Percentiles rank a stretch among this genome's conserved stretches.
These are phyloP conservation scores for Kuraishia cidri DNA, from an alignment of 805 yeast genomes.

Conservation along the genomic window DNA sequence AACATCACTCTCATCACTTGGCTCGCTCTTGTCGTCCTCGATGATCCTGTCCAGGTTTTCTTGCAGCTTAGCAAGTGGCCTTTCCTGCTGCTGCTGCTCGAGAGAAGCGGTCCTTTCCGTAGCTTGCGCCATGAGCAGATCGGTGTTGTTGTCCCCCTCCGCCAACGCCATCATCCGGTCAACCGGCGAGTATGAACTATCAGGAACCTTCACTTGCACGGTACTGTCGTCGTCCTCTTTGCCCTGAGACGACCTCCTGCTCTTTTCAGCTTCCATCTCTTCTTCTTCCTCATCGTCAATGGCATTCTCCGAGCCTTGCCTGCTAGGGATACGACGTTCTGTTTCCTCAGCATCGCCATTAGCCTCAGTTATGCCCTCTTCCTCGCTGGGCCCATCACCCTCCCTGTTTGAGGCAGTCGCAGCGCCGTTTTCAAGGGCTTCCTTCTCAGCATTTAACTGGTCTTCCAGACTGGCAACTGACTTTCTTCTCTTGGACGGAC, in stretches of 20 bases:
- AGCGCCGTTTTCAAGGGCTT: constrained; percentile 2
- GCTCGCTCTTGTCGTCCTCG: constrained; percentile 21
- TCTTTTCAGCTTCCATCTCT: constrained; percentile 5
- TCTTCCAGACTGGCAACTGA: constrained; percentile 51
- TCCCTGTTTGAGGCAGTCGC: constrained; percentile 1
- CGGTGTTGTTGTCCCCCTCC: constrained; percentile 40
- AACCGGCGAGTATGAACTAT: constrained; percentile 29
- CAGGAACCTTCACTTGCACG: constrained; percentile 10
- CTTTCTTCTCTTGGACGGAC: constrained; percentile 56
- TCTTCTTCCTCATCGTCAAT: constrained; percentile 11
- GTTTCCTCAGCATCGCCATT: constrained; percentile 6
- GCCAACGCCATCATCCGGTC: constrained; percentile 38
- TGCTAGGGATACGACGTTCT: constrained; percentile 10
- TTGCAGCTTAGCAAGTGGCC: constrained; percentile 82
- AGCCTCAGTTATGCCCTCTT: constrained; percentile 8
- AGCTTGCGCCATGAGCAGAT: constrained; percentile 46
- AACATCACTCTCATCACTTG: constrained; percentile 7
- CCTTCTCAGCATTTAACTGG: constrained; percentile 16
- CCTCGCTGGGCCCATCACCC: constrained; percentile 5
- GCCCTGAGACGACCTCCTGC: constrained; percentile 3
- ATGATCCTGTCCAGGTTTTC: constrained; percentile 52
- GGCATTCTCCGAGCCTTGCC: constrained; percentile 5
- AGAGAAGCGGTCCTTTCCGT: constrained; percentile 58
- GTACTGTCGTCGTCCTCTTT: constrained; percentile 2
- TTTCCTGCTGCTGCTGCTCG: constrained; percentile 71